phyloP scores from a whole-genome alignment of 495 filamentous ascomycete species.

The Baudoinia panamericana region DNA sequence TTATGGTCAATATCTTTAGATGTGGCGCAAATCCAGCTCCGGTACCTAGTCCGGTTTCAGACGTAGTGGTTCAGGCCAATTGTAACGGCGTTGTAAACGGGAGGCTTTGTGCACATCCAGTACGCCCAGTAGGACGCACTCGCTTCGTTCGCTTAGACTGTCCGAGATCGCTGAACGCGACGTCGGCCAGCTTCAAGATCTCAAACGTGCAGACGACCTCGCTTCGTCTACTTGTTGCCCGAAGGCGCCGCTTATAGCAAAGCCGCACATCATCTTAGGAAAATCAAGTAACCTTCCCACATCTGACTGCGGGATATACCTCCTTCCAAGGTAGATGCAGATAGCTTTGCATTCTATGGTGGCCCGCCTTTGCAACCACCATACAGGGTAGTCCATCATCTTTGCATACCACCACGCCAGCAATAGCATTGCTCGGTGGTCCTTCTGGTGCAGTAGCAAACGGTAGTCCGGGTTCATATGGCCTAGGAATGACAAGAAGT shows the following conservation, averaged over 20 bases:
- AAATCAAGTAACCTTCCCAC: conserved; percentile 10
- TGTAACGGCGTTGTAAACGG: no score
- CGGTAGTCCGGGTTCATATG: conserved; percentile 26
- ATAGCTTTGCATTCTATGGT: conserved; percentile 31
- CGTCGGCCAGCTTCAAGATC: no score
- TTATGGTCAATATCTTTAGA: no score
- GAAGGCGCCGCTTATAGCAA: not conserved
- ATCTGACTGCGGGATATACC: conserved; percentile 2
- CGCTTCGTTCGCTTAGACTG: no score
- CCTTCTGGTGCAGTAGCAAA: conserved; percentile 28
- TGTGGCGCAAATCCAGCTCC: conserved; percentile 61
- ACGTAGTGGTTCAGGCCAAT: no score
- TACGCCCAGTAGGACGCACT: no score
- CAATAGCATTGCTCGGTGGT: conserved; percentile 31
- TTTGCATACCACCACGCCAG: conserved; percentile 34
- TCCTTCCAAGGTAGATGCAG: conserved; percentile 11
- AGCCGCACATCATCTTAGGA: conserved; percentile 16
- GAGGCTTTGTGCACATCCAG: no score
- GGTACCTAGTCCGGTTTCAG: conserved; percentile 62
- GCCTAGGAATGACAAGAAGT: conserved; percentile 29
- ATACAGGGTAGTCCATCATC: conserved; percentile 25
- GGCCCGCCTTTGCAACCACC: conserved; percentile 32
- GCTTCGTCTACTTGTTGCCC: not conserved
- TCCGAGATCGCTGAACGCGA: no score
- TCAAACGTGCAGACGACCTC: no score